Conservation (phyloP, 2,329 filamentous ascomycete genomes). For the Tolypocladium tundrense region DNA sequence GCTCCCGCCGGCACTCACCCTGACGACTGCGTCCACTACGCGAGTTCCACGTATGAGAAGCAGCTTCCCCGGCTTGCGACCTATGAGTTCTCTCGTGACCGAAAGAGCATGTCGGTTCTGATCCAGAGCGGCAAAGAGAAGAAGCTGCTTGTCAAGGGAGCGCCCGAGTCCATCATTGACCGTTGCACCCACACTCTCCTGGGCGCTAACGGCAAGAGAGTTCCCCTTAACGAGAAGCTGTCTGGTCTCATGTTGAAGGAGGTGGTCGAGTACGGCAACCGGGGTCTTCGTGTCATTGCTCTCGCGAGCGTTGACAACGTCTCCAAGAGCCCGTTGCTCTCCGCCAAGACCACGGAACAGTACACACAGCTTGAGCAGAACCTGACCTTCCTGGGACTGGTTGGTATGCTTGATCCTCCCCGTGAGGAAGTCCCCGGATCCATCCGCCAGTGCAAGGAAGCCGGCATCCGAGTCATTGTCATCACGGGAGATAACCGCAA, state of each 20-base stretch:
- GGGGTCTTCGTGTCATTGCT: slow-evolving; percentile 87
- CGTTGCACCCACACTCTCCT: slow-evolving; percentile 76
- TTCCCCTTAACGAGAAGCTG: slow-evolving; percentile 60
- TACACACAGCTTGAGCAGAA: slow-evolving; percentile 85
- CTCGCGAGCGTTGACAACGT: slow-evolving; percentile 77
- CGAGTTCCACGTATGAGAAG: slow-evolving; percentile 77
- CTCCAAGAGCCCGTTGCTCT: slow-evolving; percentile 57
- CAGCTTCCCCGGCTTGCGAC: slow-evolving; percentile 67
- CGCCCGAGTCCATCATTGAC: slow-evolving; percentile 87
- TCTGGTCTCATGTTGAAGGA: slow-evolving; percentile 63
- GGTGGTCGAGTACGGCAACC: slow-evolving; percentile 82
- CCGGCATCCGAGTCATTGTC: slow-evolving; percentile 92
- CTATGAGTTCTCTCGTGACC: slow-evolving; percentile 93
- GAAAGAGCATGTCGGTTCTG: slow-evolving; percentile 98
- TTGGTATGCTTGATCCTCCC: slow-evolving; percentile 94
- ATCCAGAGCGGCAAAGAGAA: slow-evolving; percentile 60
- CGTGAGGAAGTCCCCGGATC: slow-evolving; percentile 81
- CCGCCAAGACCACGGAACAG: slow-evolving; percentile 71
- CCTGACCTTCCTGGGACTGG: slow-evolving; percentile 86
- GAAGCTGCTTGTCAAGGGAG: slow-evolving; percentile 90
- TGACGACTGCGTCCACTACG: slow-evolving; percentile 64
- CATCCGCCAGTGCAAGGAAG: slow-evolving; percentile 80
- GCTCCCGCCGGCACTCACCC: slow-evolving; percentile 43
- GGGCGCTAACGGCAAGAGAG: slow-evolving; percentile 68
- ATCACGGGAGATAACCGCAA: slow-evolving; percentile 98